Evolutionary conservation across 1,284 basidiomycete genomes (phyloP).

Genomic region (Moesziomyces sp.): DNA sequence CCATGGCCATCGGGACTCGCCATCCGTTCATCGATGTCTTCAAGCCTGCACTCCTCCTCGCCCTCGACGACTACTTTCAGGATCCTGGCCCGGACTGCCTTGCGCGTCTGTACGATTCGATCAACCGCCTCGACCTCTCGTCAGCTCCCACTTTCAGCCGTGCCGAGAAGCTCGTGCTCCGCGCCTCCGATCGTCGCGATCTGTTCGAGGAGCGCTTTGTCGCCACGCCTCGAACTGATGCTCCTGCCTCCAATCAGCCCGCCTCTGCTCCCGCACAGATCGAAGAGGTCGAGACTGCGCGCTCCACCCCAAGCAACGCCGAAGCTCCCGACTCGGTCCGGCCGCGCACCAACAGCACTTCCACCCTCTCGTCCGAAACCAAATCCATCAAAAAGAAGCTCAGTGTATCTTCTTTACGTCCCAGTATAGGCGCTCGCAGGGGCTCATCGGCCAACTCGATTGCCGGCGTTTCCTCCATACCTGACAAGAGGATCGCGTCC

Average conservation of each 20-base stretch:
- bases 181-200: conserved; percentile 83
- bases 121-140: conserved; percentile 90
- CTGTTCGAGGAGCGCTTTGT: conserved; percentile 80
- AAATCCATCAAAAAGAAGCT: conserved; percentile 44
- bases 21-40: conserved; percentile 98
- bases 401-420: conserved; percentile 37
- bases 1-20: conserved; percentile 92
- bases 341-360: conserved; percentile 38
- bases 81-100: conserved; percentile 88
- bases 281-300: conserved; percentile 15
- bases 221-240: conserved; percentile 13
- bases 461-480: neutral
- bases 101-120: conserved; percentile 86
- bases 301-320: conserved; percentile 12
- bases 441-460: conserved; percentile 44
- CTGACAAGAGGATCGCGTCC: conserved; percentile 24
- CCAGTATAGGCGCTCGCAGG: conserved; percentile 28
- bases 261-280: conserved; percentile 2
- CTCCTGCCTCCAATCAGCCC: neutral
- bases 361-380: conserved; percentile 40
- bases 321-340: conserved; percentile 12
- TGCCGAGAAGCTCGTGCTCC: conserved; percentile 87
- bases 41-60: conserved; percentile 94
- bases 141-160: conserved; percentile 81
- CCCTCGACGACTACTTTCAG: conserved; percentile 92